Percentiles rank a stretch among this genome's conserved stretches.
phyloP scores from a whole-genome alignment of 176 grass and related monocot genomes.

The Hordeum vulgare region DNA sequence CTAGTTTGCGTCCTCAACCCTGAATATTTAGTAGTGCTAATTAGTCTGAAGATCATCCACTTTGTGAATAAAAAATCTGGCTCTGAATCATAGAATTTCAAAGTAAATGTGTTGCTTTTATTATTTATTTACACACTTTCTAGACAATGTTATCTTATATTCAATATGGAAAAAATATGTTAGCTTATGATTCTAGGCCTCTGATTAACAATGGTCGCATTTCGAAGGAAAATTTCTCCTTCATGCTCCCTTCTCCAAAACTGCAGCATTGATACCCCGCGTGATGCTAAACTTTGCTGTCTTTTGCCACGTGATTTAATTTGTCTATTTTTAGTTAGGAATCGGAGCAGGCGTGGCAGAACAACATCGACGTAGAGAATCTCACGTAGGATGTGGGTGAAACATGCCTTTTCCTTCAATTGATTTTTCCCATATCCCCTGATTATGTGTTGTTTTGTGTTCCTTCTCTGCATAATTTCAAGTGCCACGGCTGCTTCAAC shows the following conservation, averaged over 20 bases:
- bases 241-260: slow-evolving; percentile 65
- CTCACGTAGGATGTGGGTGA: too few relatives aligned
- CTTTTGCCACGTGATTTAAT: too few relatives aligned
- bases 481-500: too few relatives aligned
- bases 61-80: too few relatives aligned
- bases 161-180: background rate
- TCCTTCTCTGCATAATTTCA: too few relatives aligned
- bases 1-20: slow-evolving; percentile 70
- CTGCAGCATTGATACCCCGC: slow-evolving; percentile 70
- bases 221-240: slow-evolving; percentile 83
- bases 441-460: too few relatives aligned
- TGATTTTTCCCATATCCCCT: too few relatives aligned
- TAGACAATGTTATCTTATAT: background rate
- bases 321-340: too few relatives aligned
- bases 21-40: slow-evolving; percentile 48
- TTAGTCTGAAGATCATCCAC: slow-evolving; percentile 50
- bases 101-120: slow-evolving; percentile 52
- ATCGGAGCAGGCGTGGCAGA: too few relatives aligned
- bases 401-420: too few relatives aligned
- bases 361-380: too few relatives aligned
- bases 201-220: slow-evolving; percentile 81
- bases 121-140: background rate
- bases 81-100: slow-evolving; percentile 71
- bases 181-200: slow-evolving; percentile 22
- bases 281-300: too few relatives aligned